Conservation (phyloP, 306 rosid genomes). For the Castanopsis chinensis region DNA sequence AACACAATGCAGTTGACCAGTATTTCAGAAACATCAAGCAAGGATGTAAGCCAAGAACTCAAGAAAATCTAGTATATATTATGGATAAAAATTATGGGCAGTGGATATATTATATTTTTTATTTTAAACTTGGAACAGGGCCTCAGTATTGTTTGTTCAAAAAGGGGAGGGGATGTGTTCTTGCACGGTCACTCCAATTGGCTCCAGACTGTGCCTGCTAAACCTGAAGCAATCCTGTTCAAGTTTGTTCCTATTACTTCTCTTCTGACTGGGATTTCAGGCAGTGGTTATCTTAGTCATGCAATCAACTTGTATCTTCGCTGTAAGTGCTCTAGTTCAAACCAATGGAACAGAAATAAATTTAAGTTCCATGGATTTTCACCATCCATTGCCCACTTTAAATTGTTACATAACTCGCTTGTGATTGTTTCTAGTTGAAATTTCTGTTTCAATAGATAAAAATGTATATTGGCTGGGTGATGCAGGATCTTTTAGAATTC, state of each 20-base stretch:
- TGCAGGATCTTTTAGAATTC: too few species aligned
- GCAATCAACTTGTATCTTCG: constrained; percentile 95
- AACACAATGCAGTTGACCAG: constrained; percentile 74
- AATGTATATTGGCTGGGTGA: not conserved
- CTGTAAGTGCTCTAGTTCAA: constrained; percentile 50
- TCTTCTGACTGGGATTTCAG: constrained; percentile 89
- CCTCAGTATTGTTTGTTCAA: constrained; percentile 65
- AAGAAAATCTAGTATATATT: constrained; percentile 12
- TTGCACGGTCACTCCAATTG: constrained; percentile 72
- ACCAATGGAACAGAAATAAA: not conserved
- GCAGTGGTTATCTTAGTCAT: constrained; percentile 96
- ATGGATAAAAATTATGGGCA: constrained; percentile 11
- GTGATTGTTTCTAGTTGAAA: not conserved
- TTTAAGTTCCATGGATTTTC: constrained; percentile 1
- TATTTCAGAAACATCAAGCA: constrained; percentile 88
- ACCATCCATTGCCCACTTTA: constrained; percentile 20
- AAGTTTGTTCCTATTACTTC: constrained; percentile 89
- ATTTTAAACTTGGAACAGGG: constrained; percentile 51
- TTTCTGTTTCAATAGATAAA: not conserved
- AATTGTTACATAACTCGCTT: not conserved
- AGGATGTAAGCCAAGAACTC: constrained; percentile 68
- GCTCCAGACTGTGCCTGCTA: constrained; percentile 83
- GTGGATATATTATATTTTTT: constrained; percentile 8
- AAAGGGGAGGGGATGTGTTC: constrained; percentile 84
- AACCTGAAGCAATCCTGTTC: constrained; percentile 78